Conservation (phyloP, 2,329 filamentous ascomycete species). For the Clonostachys solani region DNA sequence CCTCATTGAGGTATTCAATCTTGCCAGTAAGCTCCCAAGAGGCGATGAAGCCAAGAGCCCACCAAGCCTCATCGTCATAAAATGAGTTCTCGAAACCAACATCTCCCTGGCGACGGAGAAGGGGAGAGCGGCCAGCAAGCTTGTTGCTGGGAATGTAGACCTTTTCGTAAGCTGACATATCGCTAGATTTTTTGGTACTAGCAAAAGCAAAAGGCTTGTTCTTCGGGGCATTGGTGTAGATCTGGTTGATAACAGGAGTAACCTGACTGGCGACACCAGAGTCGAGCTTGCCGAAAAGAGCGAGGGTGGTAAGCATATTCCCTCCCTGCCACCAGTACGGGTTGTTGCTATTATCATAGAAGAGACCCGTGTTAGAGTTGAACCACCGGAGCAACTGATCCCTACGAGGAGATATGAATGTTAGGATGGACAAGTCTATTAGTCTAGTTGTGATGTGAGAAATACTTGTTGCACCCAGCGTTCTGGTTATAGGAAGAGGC, state of each 20-base stretch:
- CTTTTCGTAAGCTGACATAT: background rate
- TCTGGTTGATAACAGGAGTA: background rate
- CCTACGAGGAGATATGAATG: background rate
- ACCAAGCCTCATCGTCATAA: conserved; percentile 57
- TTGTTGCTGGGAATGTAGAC: background rate
- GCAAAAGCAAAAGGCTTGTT: background rate
- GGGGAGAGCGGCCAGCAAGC: background rate
- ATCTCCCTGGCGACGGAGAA: background rate
- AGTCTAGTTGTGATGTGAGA: background rate
- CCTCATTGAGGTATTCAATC: conserved; percentile 41
- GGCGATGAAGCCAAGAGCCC: conserved; percentile 54
- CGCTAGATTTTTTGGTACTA: background rate
- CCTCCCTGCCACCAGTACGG: conserved; percentile 1
- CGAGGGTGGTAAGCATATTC: conserved; percentile 1
- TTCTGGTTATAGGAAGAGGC: background rate
- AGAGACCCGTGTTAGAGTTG: background rate
- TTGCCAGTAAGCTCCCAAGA: conserved; percentile 46
- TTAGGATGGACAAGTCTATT: background rate
- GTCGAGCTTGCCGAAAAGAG: background rate
- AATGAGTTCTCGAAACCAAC: conserved; percentile 1
- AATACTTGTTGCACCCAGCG: background rate
- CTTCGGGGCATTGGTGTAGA: background rate
- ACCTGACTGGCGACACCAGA: background rate
- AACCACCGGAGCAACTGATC: conserved; percentile 1
- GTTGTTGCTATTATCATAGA: no score